Conservation (phyloP, 495 filamentous ascomycete species). For the Opeltia flavorubescens region DNA sequence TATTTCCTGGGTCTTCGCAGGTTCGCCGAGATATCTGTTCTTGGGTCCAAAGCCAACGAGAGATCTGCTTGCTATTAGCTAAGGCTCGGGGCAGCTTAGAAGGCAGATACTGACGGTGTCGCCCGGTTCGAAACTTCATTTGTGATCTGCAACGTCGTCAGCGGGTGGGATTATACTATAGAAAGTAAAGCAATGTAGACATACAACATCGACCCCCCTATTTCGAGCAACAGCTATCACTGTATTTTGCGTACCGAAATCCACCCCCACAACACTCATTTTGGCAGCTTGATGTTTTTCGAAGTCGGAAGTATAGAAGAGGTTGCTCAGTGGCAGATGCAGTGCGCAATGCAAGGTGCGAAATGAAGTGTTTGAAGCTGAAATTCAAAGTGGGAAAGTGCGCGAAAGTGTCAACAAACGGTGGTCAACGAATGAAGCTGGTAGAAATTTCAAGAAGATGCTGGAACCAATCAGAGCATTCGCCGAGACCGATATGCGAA, state of each 20-base stretch:
- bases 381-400: too few species aligned
- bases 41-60: slow-evolving; percentile 92
- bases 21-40: slow-evolving; percentile 82
- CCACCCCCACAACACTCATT: slow-evolving; percentile 76
- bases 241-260: slow-evolving; percentile 94
- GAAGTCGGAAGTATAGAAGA: not conserved
- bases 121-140: slow-evolving; percentile 99
- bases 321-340: not conserved
- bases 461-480: not conserved
- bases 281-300: slow-evolving; percentile 15
- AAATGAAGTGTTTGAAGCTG: too few species aligned
- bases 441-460: not conserved
- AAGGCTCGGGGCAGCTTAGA: slow-evolving; percentile 6
- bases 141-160: slow-evolving; percentile 51
- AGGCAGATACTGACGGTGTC: slow-evolving; percentile 63
- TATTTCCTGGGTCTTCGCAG: slow-evolving; percentile 96
- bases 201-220: slow-evolving; percentile 96
- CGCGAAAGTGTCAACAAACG: too few species aligned
- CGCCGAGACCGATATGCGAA: too few species aligned
- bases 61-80: slow-evolving; percentile 43
- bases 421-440: too few species aligned
- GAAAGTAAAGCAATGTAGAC: slow-evolving; percentile 26
- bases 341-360: not conserved
- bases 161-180: not conserved
- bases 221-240: slow-evolving; percentile 95